These are phyloP conservation scores for Cardamine chenopodiifolia DNA, from an alignment of 345 rosid species.

Conservation along the genomic window DNA sequence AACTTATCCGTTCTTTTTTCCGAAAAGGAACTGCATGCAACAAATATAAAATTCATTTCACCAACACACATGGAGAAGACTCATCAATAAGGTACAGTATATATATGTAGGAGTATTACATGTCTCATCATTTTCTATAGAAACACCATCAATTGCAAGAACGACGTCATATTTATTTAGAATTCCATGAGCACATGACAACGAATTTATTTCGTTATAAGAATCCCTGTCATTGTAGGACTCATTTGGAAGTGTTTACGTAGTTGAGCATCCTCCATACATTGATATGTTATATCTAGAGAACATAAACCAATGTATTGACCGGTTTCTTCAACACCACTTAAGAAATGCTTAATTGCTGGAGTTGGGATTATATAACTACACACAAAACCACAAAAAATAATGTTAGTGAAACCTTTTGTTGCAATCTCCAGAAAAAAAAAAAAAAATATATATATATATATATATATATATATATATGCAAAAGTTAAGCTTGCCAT, in stretches of 20 bases:
- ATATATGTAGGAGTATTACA: conserved; percentile 39
- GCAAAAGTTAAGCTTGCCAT: too few relatives aligned
- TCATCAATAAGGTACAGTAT: not conserved
- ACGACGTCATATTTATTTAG: conserved; percentile 65
- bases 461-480: too few relatives aligned
- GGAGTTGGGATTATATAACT: conserved; percentile 78
- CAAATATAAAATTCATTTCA: not conserved
- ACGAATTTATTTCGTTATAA: conserved; percentile 67
- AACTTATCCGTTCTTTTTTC: conserved; percentile 64
- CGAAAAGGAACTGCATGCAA: conserved; percentile 65
- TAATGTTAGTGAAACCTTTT: not conserved
- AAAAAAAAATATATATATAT: too few relatives aligned
- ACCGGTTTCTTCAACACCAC: conserved; percentile 61
- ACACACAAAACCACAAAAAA: conserved; percentile 28
- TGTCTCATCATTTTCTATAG: conserved; percentile 74
- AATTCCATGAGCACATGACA: conserved; percentile 52
- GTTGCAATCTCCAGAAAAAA: not conserved
- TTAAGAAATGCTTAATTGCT: conserved; percentile 63
- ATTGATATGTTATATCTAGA: conserved; percentile 65
- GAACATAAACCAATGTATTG: conserved; percentile 65
- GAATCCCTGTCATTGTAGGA: conserved; percentile 65
- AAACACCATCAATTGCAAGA: conserved; percentile 66
- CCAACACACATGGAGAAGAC: not conserved
- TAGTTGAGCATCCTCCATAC: conserved; percentile 61
- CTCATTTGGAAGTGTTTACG: conserved; percentile 60